Evolutionary conservation across 2,329 filamentous ascomycete genomes (phyloP), one percentile per base, ranked within the genome.

Genomic region (Cytospora paraplurivora): DNA sequence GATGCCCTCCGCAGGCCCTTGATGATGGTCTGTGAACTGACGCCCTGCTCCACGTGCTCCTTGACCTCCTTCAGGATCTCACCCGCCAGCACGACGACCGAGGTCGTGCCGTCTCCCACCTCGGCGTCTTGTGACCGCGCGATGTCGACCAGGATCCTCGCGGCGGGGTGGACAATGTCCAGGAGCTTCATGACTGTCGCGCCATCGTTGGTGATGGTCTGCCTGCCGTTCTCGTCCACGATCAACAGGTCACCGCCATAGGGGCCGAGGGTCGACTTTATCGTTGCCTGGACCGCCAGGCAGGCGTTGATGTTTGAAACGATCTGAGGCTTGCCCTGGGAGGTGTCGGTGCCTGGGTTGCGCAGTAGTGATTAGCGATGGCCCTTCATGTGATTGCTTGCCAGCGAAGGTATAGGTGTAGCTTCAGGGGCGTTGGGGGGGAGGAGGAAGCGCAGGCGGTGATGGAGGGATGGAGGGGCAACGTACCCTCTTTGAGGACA

Each of bases 141-240:
- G 74, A 99, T 99, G 76, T 99, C 95, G 77, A 95, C 96, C 73
- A 99, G 90, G 76, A 99, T 95, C 77, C 93, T 89, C 72, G 95
- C 95, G 70, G 95, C 95, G 70, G 95, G 95, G 82, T 99, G 95
- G 67, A 99, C 92, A 73, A 99, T 98, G 76, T 99, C 95, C 76
- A 99, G 90, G 62, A 99, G 90, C 92, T 97, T 98, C 95, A 99
- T 99, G 67, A 98, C 95, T 57, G 95, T 99, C 56, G 95, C 95
- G 74, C 95, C 95, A 81, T 99, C 95, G 79, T 99, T 99, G 72
- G 95, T 99, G 76, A 99, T 98, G 62, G 95, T 99, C 81, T 97
- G 93, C 77, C 81, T 89, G 77, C 95, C 95, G 83, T 97, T 97
- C 77, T 88, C 89, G 78, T 98, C 95, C 62, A 98, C 94, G 80